Conservation (phyloP, 306 rosid genomes). For the Luffa acutangula region DNA sequence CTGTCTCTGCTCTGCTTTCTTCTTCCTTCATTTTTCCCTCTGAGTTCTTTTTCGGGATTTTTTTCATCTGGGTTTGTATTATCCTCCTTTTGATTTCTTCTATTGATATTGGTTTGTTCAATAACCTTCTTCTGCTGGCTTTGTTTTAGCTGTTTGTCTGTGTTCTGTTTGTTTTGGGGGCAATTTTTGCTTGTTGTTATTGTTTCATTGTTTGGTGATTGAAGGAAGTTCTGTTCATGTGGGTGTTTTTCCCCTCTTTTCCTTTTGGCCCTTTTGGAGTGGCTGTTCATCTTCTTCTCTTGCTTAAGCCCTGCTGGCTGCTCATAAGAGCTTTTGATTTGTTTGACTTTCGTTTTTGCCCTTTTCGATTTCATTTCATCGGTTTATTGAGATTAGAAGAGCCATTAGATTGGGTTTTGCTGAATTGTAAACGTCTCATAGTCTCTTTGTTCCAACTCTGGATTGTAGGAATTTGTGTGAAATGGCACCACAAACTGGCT, state of each 20-base stretch:
- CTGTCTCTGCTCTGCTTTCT: neutral
- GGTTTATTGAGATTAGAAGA: neutral
- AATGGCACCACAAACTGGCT: conserved; percentile 62
- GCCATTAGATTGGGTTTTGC: neutral
- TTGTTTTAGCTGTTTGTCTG: neutral
- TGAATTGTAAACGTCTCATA: neutral
- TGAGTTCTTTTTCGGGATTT: neutral
- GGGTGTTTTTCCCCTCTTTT: neutral
- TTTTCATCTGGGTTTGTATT: neutral
- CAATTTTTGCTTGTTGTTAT: neutral
- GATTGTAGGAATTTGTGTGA: conserved; percentile 6
- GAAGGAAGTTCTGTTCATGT: conserved; percentile 13
- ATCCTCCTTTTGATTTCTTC: neutral
- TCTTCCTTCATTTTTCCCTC: neutral
- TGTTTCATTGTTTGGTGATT: neutral
- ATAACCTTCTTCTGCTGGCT: neutral
- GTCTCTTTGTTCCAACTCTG: neutral
- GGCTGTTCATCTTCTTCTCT: neutral
- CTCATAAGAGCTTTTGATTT: neutral
- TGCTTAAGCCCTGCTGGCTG: neutral
- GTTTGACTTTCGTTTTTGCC: neutral
- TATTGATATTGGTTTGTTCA: neutral
- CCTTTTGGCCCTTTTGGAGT: neutral
- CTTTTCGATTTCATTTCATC: neutral
- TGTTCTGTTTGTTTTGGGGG: neutral